A percentile compares a stretch with the other conserved stretches of the same genome.
Evolutionary conservation across 768 basidiomycete genomes (phyloP).

Genomic region (Podaxis pistillaris): DNA sequence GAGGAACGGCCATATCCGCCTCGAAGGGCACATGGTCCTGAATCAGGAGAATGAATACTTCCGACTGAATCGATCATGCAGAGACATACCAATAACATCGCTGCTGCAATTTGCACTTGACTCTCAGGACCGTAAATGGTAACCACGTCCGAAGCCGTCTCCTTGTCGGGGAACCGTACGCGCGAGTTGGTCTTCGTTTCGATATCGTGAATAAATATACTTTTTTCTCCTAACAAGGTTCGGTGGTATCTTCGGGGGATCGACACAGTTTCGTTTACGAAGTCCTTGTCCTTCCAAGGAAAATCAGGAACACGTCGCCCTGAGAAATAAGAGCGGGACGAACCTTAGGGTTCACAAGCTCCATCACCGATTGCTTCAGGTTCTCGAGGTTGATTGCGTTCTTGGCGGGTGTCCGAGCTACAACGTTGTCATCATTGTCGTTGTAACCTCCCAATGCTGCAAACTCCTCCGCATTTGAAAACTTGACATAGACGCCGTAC

Average conservation of each 20-base stretch:
- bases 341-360: constrained; percentile 95
- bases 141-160: constrained; percentile 90
- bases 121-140: constrained; percentile 97
- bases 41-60: background rate
- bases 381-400: constrained; percentile 94
- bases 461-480: constrained; percentile 97
- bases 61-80: background rate
- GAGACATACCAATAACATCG: constrained; percentile 82
- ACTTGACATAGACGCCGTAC: constrained; percentile 99
- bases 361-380: constrained; percentile 95
- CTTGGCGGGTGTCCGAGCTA: constrained; percentile 97
- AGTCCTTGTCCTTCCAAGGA: constrained; percentile 84
- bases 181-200: constrained; percentile 94
- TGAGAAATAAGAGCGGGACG: constrained; percentile 18
- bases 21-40: constrained; percentile 97
- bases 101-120: constrained; percentile 94
- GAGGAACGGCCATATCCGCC: constrained; percentile 90
- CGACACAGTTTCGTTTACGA: constrained; percentile 87
- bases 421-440: constrained; percentile 98
- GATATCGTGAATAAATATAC: constrained; percentile 96
- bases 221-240: constrained; percentile 92
- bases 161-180: constrained; percentile 91
- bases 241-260: constrained; percentile 96
- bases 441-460: constrained; percentile 91
- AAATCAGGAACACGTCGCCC: constrained; percentile 6